A percentile compares a stretch with the other conserved stretches of the same genome.
These are phyloP conservation scores for Tuber magnatum DNA, from an alignment of 495 filamentous ascomycete species.

Conservation along the genomic window DNA sequence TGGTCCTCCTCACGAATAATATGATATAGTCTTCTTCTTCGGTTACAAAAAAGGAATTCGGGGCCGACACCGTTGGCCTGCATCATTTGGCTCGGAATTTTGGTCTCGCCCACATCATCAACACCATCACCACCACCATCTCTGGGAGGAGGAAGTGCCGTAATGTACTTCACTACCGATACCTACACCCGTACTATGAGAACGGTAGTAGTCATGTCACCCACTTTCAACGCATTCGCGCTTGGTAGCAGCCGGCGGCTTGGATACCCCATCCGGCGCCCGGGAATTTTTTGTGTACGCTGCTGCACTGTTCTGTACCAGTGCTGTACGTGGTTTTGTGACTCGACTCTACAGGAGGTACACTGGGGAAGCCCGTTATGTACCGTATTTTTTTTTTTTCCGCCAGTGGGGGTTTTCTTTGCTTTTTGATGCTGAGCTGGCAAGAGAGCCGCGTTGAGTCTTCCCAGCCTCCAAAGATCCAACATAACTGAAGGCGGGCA, in stretches of 20 bases:
- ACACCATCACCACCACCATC: background rate
- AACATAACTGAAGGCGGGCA: background rate
- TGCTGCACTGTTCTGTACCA: background rate
- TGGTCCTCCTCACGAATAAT: background rate
- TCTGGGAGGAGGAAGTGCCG: background rate
- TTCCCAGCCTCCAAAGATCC: background rate
- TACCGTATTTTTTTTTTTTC: background rate
- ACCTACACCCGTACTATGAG: too few species aligned
- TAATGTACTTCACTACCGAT: background rate
- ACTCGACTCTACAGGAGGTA: background rate
- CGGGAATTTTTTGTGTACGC: background rate
- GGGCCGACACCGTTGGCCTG: background rate
- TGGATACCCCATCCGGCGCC: background rate
- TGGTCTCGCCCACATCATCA: background rate
- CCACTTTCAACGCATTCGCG: background rate
- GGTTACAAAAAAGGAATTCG: background rate
- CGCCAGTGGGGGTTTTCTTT: background rate
- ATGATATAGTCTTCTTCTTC: background rate
- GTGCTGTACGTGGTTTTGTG: conserved; percentile 1
- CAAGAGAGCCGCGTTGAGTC: background rate
- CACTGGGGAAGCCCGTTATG: background rate
- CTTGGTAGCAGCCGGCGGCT: background rate
- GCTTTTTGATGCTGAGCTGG: conserved; percentile 1
- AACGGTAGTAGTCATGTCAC: background rate
- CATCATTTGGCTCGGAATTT: background rate